Conservation (phyloP, 441 rosid genomes). For the Aquilaria agallochum region DNA sequence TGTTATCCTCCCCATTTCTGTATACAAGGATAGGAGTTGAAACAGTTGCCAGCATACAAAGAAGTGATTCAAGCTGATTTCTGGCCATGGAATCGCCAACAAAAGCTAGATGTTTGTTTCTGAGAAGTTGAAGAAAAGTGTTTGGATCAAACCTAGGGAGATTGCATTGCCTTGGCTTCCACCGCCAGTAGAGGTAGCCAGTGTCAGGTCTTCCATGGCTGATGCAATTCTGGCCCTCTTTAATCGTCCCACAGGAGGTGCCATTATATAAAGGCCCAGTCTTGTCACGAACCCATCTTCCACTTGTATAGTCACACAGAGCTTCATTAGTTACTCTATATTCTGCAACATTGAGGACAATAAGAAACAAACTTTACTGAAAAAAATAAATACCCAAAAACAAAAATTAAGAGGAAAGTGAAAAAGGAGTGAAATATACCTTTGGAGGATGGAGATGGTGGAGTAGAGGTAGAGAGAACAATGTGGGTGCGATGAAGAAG, state of each 20-base stretch:
- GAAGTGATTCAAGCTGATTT: conserved; percentile 87
- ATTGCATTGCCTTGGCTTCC: conserved; percentile 72
- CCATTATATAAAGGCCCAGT: conserved; percentile 78
- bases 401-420: background rate
- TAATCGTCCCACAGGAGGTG: conserved; percentile 71
- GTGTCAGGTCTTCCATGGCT: conserved; percentile 78
- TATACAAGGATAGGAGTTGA: conserved; percentile 55
- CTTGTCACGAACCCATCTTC: conserved; percentile 70
- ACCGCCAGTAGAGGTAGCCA: conserved; percentile 84
- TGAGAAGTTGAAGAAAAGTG: conserved; percentile 49
- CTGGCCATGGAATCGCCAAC: conserved; percentile 97
- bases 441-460: conserved; percentile 24
- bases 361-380: background rate
- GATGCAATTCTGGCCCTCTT: conserved; percentile 81
- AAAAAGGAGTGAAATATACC: conserved; percentile 26
- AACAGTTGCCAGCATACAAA: conserved; percentile 68
- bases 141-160: conserved; percentile 85
- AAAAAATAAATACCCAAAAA: background rate
- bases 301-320: conserved; percentile 67
- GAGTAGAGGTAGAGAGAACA: conserved; percentile 22
- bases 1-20: conserved; percentile 62
- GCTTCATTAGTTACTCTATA: conserved; percentile 26
- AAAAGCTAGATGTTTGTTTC: conserved; percentile 70
- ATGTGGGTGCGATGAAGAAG: conserved; percentile 15
- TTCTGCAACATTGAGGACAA: conserved; percentile 25